Percentiles rank a stretch among this genome's conserved stretches.
These are phyloP conservation scores for Candida cerambycidarum DNA, from an alignment of 805 yeast genomes.

Conservation along the genomic window DNA sequence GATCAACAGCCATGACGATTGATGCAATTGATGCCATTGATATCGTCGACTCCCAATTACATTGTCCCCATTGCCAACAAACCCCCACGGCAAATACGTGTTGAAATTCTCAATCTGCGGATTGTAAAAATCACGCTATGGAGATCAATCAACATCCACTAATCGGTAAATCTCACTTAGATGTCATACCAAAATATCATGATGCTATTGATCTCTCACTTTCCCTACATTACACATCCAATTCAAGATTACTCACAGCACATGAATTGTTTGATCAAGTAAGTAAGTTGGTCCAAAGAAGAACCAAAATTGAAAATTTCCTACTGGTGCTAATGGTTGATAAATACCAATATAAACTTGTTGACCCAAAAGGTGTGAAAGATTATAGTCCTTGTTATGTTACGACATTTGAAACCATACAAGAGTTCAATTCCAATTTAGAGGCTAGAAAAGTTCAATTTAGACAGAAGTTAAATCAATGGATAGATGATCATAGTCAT, in stretches of 20 bases:
- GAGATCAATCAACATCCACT: constrained; percentile 4
- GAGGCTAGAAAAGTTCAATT: constrained; percentile 21
- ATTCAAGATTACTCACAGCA: constrained; percentile 27
- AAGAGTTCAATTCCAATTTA: constrained; percentile 11
- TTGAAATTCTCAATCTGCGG: not conserved
- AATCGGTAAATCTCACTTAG: not conserved
- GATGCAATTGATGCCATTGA: not conserved
- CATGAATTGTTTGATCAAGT: constrained; percentile 22
- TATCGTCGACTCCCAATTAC: too few relatives aligned
- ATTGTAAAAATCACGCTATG: constrained; percentile 2
- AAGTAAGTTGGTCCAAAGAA: constrained; percentile 16
- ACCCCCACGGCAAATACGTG: too few relatives aligned
- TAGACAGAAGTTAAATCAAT: constrained; percentile 16
- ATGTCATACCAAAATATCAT: constrained; percentile 7
- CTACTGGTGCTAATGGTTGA: constrained; percentile 19
- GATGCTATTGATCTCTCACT: constrained; percentile 33
- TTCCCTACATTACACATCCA: constrained; percentile 33
- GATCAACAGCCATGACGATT: too few relatives aligned
- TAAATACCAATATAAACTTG: constrained; percentile 14
- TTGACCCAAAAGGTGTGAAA: constrained; percentile 7
- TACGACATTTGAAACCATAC: constrained; percentile 8
- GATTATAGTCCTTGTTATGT: constrained; percentile 17
- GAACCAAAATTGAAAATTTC: constrained; percentile 20
- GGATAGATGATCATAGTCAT: constrained; percentile 22
- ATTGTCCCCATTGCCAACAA: too few relatives aligned